Evolutionary conservation across 495 filamentous ascomycete genomes (phyloP).

Genomic region (Hypomontagnella monticulosa): DNA sequence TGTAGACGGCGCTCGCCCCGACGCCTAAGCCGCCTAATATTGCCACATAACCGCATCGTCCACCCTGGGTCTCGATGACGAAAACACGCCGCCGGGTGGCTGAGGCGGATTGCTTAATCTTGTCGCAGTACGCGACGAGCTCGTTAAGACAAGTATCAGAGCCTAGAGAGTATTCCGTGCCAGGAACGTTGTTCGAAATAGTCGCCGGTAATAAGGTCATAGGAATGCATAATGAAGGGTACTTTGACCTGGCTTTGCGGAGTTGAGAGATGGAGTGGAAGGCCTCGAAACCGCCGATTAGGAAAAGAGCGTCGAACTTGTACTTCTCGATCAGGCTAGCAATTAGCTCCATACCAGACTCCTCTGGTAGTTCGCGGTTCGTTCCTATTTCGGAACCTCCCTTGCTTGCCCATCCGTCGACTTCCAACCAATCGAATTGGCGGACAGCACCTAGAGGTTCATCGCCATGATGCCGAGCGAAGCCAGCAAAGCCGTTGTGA

Average conservation of each 20-base stretch:
- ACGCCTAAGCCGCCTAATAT: constrained; percentile 89
- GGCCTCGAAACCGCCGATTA: constrained; percentile 96
- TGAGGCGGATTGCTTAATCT: constrained; percentile 95
- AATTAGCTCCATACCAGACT: constrained; percentile 83
- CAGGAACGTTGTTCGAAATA: constrained; percentile 97
- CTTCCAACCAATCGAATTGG: constrained; percentile 88
- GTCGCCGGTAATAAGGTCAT: constrained; percentile 95
- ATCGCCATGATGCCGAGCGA: constrained; percentile 89
- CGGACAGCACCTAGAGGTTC: constrained; percentile 83
- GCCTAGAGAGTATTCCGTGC: constrained; percentile 95
- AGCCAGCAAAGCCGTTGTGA: constrained; percentile 96
- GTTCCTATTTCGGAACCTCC: constrained; percentile 98
- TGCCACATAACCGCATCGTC: constrained; percentile 92
- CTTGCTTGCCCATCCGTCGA: constrained; percentile 93
- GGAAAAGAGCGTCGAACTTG: constrained; percentile 88
- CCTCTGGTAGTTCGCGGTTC: constrained; percentile 88
- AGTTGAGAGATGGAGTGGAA: constrained; percentile 92
- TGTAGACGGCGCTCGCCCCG: constrained; percentile 95
- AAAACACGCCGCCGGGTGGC: constrained; percentile 93
- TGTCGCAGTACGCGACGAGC: constrained; percentile 95
- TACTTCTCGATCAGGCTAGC: constrained; percentile 86
- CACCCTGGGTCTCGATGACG: constrained; percentile 97
- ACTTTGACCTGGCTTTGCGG: constrained; percentile 78
- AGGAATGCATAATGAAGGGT: constrained; percentile 88
- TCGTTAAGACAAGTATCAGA: constrained; percentile 98